Evolutionary conservation across 306 rosid genomes (phyloP).

Genomic region (Fragaria iinumae): DNA sequence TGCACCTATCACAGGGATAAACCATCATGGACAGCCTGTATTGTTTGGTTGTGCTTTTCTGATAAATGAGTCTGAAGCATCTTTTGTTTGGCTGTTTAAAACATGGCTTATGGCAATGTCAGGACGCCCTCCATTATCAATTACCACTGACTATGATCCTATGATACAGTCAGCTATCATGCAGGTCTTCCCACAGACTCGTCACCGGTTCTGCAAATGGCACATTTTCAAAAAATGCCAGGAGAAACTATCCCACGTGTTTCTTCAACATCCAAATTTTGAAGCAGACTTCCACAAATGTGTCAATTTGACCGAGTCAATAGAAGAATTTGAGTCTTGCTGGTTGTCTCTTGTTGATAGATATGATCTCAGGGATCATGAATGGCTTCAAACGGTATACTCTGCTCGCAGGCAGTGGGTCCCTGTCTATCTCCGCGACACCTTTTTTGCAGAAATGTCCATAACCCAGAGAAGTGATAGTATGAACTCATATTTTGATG

Average conservation of each 20-base stretch:
- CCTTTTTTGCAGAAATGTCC: conserved; percentile 98
- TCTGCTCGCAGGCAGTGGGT: conserved; percentile 89
- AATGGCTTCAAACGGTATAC: conserved; percentile 87
- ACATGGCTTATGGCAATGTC: conserved; percentile 97
- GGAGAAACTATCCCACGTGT: conserved; percentile 88
- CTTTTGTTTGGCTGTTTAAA: conserved; percentile 87
- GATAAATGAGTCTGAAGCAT: conserved; percentile 85
- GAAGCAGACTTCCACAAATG: conserved; percentile 97
- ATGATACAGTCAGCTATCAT: conserved; percentile 71
- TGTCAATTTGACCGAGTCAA: conserved; percentile 88
- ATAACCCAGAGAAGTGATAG: conserved; percentile 97
- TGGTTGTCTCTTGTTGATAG: conserved; percentile 84
- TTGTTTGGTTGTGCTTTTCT: conserved; percentile 95
- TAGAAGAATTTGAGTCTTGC: conserved; percentile 92
- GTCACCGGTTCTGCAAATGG: conserved; percentile 99
- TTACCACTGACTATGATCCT: conserved; percentile 90
- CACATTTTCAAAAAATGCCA: conserved; percentile 95
- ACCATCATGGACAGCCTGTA: conserved; percentile 97
- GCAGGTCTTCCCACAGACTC: conserved; percentile 83
- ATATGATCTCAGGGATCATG: conserved; percentile 84
- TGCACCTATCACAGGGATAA: conserved; percentile 94
- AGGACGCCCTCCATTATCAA: conserved; percentile 77
- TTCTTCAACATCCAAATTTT: conserved; percentile 80
- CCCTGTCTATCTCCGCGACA: conserved; percentile 86
- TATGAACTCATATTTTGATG: conserved; percentile 98